These are phyloP conservation scores for Aspergillus latus DNA, from an alignment of 2,329 filamentous ascomycete species.

Conservation along the genomic window DNA sequence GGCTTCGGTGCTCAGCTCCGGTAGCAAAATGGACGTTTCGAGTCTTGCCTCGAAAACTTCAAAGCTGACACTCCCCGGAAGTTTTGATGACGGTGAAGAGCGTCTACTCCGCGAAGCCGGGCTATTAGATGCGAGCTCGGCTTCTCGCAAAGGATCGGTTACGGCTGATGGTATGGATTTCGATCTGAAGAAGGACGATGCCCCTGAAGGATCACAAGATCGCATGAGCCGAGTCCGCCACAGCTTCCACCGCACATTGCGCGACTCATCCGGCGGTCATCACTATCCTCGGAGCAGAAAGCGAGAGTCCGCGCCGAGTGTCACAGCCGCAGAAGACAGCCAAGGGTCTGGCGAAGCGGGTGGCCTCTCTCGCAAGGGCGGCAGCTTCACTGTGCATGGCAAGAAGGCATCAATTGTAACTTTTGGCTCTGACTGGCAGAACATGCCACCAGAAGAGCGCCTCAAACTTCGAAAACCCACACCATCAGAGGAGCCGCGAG, in stretches of 20 bases:
- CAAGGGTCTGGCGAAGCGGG: conserved; percentile 55
- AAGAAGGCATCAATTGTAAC: conserved; percentile 97
- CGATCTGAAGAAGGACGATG: conserved; percentile 41
- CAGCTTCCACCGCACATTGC: conserved; percentile 83
- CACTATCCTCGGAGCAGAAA: conserved; percentile 69
- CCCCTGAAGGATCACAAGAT: conserved; percentile 43
- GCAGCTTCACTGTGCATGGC: conserved; percentile 93
- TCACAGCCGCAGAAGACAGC: conserved; percentile 54
- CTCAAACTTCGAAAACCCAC: conserved; percentile 60
- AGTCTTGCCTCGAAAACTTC: conserved; percentile 37
- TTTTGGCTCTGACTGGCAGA: conserved; percentile 87
- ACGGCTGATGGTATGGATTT: conserved; percentile 46
- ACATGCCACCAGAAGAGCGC: conserved; percentile 71
- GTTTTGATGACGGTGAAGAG: conserved; percentile 65
- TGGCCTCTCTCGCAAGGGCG: conserved; percentile 72
- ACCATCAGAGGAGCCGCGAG: conserved; percentile 39
- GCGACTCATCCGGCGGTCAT: conserved; percentile 69
- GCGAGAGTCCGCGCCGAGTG: conserved; percentile 68
- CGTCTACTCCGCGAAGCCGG: conserved; percentile 68
- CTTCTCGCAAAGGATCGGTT: conserved; percentile 41
- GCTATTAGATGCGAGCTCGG: conserved; percentile 54
- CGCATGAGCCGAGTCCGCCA: conserved; percentile 69
- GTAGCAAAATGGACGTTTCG: conserved; percentile 37
- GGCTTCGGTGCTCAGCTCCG: conserved; percentile 40
- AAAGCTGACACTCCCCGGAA: conserved; percentile 35